Base-by-base conservation (phyloP, 768 basidiomycete species). In the Russula earlei region DNA sequence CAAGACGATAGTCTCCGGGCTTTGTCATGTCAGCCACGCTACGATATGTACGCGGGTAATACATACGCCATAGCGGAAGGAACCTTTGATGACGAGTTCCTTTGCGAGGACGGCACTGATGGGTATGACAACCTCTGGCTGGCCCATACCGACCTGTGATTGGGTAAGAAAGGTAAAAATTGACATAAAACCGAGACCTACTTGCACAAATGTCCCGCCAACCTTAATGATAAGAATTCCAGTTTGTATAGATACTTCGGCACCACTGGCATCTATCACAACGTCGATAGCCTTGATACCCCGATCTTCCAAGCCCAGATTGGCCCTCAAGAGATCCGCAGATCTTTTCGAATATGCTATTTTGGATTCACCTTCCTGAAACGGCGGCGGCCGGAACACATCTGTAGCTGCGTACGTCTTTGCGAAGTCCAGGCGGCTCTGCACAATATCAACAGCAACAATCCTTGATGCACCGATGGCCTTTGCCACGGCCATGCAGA, bases 401-500 rank as follows among this genome's bases (percentile, higher is more conserved):
- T 92, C 83, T 4, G 91, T 87, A 9, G 91, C 92, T 5, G 84
- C 89, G 67, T 94, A 94, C 27, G 66, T 64, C 68, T 85, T 86
- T 17, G 94, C 92, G 66, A 98, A 96, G 48, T 88, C 79, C 46
- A 98, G 82, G 36, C 94, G 84, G 27, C 75, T 69, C 31, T 80
- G 72, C 51, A 83, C 77, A 59, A 91, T 85, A 66, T 93, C 93
- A 58, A 95, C 79, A 4, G 85, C 93, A 57, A 98, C 79, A 59
- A 95, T 77, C 46, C 87, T 83, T 40, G 78, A 76, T 2, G 92
- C 95, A 34, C 92, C 93, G 45, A 95, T 75, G 3, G 94, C 93
- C 68, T 87, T 93, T 7, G 95, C 94, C n/a, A 92, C 91, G 7
- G 91, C 93, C 87, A 94, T 91, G 66, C 87, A 89, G 20, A 96